Base-by-base conservation (phyloP, 2,329 filamentous ascomycete species). In the Colletotrichum shisoi region DNA sequence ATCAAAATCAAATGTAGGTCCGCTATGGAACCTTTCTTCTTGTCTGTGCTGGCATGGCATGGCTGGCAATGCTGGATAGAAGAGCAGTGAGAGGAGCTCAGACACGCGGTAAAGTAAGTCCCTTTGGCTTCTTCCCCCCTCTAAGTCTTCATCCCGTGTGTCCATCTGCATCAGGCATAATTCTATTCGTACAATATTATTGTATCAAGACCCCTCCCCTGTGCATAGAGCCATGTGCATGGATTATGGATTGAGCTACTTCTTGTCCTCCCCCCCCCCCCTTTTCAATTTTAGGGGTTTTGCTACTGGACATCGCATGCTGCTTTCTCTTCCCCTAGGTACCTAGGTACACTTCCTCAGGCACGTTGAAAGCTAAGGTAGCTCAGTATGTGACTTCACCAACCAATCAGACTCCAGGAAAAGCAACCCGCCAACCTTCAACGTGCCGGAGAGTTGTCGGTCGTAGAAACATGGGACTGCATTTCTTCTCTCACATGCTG, bases 1-100 rank as follows among this genome's bases (percentile, higher is more conserved):
- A 15, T 37, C 60, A 49, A 49, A 63, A 62, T 58, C 40, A 63
- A 57, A 53, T 61, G n/a, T 45, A 34, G 21, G 24, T 31, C 3
- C 27, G 4, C 11, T 15, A 40, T 37, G 37, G 21, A 4, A 12
- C 44, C 4, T 51, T 52, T 46, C 44, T 34, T 67, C 52, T 48
- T 15, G 45, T 31, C 15, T 54, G 40, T 48, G 44, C 42, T 57
- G 24, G 44, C 56, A 58, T 57, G 24, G 44, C 56, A 58, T 45
- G 19, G 21, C 53, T 44, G 37, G 31, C n/a, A 56, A 37, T 39
- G n/a, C 53, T 52, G 49, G 31, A 24, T 13, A 39, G n/a, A n/a
- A 15, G 19, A 39, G 8, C 21, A 27, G 27, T 17, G 58, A 57
- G 58, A 57, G 53, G 49, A 67, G 64, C 64, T 64, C 44, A 67